Conservation (phyloP, 176 grass and related monocot species). For the Miscanthus lutarioriparius region DNA sequence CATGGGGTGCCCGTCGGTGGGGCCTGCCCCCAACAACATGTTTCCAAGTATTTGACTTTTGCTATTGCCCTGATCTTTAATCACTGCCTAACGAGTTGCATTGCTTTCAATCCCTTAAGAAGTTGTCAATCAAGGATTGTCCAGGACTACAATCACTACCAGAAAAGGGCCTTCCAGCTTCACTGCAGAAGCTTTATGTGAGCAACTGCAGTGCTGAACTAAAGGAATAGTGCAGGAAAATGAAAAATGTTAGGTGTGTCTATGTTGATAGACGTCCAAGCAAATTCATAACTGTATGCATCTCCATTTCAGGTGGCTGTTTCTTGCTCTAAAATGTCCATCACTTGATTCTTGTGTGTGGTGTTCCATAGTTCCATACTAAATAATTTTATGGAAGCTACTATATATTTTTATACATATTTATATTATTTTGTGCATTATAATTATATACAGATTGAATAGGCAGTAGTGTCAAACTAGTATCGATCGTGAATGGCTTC, state of each 20-base stretch:
- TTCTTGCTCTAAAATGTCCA: not conserved
- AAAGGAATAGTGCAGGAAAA: conserved; percentile 13
- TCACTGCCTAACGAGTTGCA: not conserved
- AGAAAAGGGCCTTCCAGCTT: conserved; percentile 23
- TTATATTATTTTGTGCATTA: not conserved
- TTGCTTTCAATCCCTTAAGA: conserved; percentile 10
- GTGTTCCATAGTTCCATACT: not conserved
- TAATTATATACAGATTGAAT: not conserved
- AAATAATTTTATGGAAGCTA: not conserved
- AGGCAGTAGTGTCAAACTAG: not conserved
- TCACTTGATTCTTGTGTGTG: not conserved
- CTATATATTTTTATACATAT: not conserved
- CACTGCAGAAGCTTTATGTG: conserved; percentile 15
- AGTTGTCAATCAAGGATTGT: conserved; percentile 24
- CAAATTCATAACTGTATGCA: conserved; percentile 18
- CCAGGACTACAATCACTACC: conserved; percentile 25
- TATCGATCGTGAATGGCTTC: not conserved
- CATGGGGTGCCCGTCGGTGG: too few species aligned
- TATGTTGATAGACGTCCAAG: not conserved
- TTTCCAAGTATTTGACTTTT: conserved; percentile 23
- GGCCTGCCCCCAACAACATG: too few species aligned
- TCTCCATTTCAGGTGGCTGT: conserved; percentile 9
- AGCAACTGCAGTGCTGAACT: conserved; percentile 21
- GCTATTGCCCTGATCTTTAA: conserved; percentile 14
- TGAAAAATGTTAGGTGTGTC: conserved; percentile 10